Evolutionary conservation across 2,329 filamentous ascomycete genomes (phyloP), one percentile per base, ranked within the genome.

Genomic region (Fulvia fulva): DNA sequence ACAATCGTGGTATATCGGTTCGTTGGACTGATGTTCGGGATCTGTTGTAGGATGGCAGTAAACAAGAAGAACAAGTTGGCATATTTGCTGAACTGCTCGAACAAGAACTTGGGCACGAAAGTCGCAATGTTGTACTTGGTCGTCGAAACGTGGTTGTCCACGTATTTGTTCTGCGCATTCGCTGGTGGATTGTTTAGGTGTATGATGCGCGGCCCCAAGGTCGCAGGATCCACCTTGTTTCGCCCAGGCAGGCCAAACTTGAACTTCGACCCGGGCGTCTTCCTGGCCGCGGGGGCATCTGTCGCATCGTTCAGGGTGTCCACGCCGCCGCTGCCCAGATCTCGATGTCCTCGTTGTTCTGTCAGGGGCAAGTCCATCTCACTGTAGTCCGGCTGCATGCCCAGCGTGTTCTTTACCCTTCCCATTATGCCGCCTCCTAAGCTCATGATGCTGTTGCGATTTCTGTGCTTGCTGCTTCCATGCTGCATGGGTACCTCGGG

Each of bases 31-130:
- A 99, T 87, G 65, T 89, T 87, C 22, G 94, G 94, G 61, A 99
- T 96, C 74, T 99, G 94, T 78, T 99, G 94, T 47, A 99, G 79
- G 43, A 85, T 87, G 16, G 94, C 92, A 37, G 94, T 99, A 75
- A 99, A 97, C 73, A 99, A 84, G 88, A 99, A 99, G 81, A 99
- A 99, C 71, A 99, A 77, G 77, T 99, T 99, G 80, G 94, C 94
- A 76, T 97, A 96, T 80, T 97, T 99, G 61, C 92, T 97, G 77
- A 99, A 99, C 74, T 99, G 94, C 75, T 99, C 94, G 74, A 93
- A 91, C 57, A 99, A 81, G 76, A 99, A 99, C 76, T 99, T 99
- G 52, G 94, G 94, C 19, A 97, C 73, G 75, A 99, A 99, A 21
- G 91, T 96, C 55, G 90, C 81, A 70, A 91, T 69, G 74, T 97